These are phyloP conservation scores for Neopestalotiopsis sp. DNA, from an alignment of 2,329 filamentous ascomycete species.

Conservation along the genomic window DNA sequence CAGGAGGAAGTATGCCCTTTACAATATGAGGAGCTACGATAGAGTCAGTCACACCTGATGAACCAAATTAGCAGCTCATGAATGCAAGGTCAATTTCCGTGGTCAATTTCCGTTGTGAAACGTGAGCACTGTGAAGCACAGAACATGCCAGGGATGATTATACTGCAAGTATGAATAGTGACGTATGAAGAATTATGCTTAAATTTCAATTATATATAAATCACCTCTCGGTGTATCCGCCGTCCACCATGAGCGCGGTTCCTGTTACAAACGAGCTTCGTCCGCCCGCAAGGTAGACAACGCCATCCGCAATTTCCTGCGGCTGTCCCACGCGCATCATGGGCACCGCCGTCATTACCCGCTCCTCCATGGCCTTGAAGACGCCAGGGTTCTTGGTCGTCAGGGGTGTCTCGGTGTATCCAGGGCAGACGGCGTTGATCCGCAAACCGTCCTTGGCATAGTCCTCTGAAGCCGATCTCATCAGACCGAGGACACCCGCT, in stretches of 20 bases:
- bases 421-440: constrained; percentile 43
- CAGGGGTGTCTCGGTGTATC: constrained; percentile 38
- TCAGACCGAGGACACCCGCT: constrained; percentile 43
- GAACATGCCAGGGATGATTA: too few species aligned
- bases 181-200: background rate
- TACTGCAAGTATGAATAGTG: too few species aligned
- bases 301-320: constrained; percentile 36
- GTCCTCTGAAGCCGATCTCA: constrained; percentile 45
- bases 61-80: too few species aligned
- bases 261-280: constrained; percentile 21
- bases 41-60: too few species aligned
- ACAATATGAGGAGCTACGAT: too few species aligned
- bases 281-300: constrained; percentile 31
- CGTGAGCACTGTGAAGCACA: too few species aligned
- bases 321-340: constrained; percentile 35
- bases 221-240: constrained; percentile 22
- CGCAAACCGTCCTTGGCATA: constrained; percentile 46
- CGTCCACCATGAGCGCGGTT: constrained; percentile 20
- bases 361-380: constrained; percentile 34
- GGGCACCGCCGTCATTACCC: constrained; percentile 28
- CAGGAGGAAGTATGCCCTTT: too few species aligned
- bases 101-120: too few species aligned
- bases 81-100: too few species aligned
- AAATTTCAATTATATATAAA: background rate
- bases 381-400: constrained; percentile 33